Evolutionary conservation across 176 grass and related monocot genomes (phyloP), one percentile per base, ranked within the genome.

Genomic region (Chrysopogon serrulatus): DNA sequence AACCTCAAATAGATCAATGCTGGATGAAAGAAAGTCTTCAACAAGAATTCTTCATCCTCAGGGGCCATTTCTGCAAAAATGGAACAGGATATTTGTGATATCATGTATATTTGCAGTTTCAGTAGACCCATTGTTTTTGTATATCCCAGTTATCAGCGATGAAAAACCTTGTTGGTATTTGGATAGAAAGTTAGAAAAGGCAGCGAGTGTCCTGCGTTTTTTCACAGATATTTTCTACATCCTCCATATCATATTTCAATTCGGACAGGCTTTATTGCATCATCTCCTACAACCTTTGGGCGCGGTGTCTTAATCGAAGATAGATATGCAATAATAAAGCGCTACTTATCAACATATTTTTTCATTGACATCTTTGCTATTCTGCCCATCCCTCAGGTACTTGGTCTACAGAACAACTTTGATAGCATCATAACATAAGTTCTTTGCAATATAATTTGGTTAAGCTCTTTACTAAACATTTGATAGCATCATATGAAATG

Each of bases 31-130:
- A 51, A 91, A 80, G 43, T 81, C 84, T 3, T 65, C n/a, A 71
- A 86, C 32, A 63, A 77, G 68, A 79, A 79, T 79, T 83, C 89
- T 98, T 61, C 76, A 98, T 83, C 95, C 95, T 63, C 92, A 95
- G 83, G 95, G 92, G 64, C 89, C 92, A 26, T 98, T 98, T 90
- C 87, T 98, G 44, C 86, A 98, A 56, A 93, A 82, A 89, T 98
- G 95, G 95, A 98, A 95, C 71, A 98, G 88, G 83, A 91, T 98
- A 90, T 98, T 98, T 74, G 68, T 98, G 59, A 82, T 98, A 87
- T 91, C 95, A 65, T 98, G 95, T 90, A 84, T 98, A 53, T 32
- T 86, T 86, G 92, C 95, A 84, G 88, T 98, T 49, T 93, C 95
- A 56, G 85, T 98, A 34, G 95, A 98, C 27, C 90, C 95, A 57